These are phyloP conservation scores for Botrytis sinoallii DNA, from an alignment of 2,329 filamentous ascomycete species.

Conservation along the genomic window DNA sequence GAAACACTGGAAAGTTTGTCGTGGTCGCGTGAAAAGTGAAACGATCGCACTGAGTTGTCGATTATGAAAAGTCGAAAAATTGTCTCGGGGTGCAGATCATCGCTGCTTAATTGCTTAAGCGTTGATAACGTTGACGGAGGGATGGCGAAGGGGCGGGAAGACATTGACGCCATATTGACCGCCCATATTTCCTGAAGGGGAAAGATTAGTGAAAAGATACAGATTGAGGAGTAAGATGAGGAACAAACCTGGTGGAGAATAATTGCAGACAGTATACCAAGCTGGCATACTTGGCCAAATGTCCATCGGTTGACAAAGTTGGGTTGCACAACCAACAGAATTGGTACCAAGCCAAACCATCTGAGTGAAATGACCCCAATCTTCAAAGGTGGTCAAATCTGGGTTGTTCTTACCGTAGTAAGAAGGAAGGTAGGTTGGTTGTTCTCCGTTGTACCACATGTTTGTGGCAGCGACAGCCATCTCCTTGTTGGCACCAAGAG, in stretches of 20 bases:
- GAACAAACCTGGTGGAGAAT: slow-evolving; percentile 42
- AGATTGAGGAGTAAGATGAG: background rate
- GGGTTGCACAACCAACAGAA: slow-evolving; percentile 58
- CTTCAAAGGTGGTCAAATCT: slow-evolving; percentile 58
- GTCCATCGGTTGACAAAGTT: slow-evolving; percentile 51
- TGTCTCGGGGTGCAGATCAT: background rate
- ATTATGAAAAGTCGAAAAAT: background rate
- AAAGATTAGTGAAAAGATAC: background rate
- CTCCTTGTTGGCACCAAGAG: slow-evolving; percentile 48
- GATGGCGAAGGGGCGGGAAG: slow-evolving; percentile 15
- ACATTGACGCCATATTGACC: slow-evolving; percentile 19
- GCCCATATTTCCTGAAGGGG: slow-evolving; percentile 14
- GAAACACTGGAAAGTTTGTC: slow-evolving; percentile 2
- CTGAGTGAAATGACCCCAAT: slow-evolving; percentile 73
- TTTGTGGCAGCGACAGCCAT: slow-evolving; percentile 68
- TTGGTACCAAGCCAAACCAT: slow-evolving; percentile 64
- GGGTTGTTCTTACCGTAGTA: slow-evolving; percentile 60
- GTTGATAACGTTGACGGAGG: slow-evolving; percentile 2
- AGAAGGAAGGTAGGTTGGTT: slow-evolving; percentile 50
- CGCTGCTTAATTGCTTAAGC: background rate
- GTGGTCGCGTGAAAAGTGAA: background rate
- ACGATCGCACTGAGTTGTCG: background rate
- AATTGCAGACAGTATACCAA: slow-evolving; percentile 87
- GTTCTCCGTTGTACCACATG: slow-evolving; percentile 87
- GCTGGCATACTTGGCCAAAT: slow-evolving; percentile 39